Conservation (phyloP, 1,284 basidiomycete species). For the Paramarasmius palmivorus region DNA sequence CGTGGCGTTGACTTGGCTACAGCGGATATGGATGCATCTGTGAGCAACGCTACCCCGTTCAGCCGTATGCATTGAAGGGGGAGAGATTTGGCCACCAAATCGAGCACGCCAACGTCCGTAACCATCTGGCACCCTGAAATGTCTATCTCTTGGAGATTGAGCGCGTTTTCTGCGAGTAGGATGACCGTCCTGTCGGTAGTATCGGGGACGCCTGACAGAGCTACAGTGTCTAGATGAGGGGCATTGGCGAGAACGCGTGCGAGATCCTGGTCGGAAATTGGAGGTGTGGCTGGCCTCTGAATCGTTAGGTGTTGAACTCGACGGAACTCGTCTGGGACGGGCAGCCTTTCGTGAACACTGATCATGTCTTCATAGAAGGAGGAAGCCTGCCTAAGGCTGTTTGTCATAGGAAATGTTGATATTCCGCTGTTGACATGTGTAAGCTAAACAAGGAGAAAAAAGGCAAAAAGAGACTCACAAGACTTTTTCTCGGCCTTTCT, state of each 20-base stretch:
- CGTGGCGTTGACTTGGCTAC: conserved; percentile 77
- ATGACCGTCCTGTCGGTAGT: conserved; percentile 72
- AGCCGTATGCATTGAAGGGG: conserved; percentile 76
- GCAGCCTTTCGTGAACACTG: conserved; percentile 51
- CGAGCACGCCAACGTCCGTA: conserved; percentile 74
- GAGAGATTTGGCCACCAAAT: conserved; percentile 67
- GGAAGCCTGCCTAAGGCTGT: conserved; percentile 13
- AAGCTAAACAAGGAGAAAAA: too few species aligned
- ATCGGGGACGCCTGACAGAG: conserved; percentile 67
- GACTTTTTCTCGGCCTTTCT: too few species aligned
- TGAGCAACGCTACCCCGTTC: conserved; percentile 67
- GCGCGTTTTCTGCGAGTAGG: conserved; percentile 62
- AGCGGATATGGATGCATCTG: conserved; percentile 73
- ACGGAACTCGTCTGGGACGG: conserved; percentile 52
- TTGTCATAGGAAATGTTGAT: conserved; percentile 1
- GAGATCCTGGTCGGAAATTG: conserved; percentile 67
- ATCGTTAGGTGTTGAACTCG: conserved; percentile 58
- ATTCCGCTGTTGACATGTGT: background rate
- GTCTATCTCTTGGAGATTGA: conserved; percentile 76
- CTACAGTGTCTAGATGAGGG: conserved; percentile 72
- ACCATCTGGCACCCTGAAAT: conserved; percentile 76
- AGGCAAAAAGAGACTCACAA: too few species aligned
- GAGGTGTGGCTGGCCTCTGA: conserved; percentile 29
- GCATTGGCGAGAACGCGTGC: conserved; percentile 60
- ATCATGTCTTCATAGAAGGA: conserved; percentile 55